Evolutionary conservation across 2,329 filamentous ascomycete species (phyloP), one percentile per base, ranked within the genome.

Genomic region (Ophiostoma populinum): DNA sequence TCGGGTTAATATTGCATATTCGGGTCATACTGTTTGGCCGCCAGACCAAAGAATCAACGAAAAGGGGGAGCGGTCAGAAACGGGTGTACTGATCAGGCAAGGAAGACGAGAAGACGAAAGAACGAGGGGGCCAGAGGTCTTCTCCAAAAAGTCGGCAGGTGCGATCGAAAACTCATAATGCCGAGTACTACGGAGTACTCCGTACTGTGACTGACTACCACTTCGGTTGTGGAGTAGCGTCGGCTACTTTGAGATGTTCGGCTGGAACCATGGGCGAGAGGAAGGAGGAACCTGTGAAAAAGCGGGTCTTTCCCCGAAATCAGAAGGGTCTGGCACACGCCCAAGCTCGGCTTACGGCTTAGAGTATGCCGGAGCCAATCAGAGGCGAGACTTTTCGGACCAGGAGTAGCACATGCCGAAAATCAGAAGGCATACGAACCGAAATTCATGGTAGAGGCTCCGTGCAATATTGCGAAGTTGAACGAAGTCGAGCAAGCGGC

Each of bases 1-100:
- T 38, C 37, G 37, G 36, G 37, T 19, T 32, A 38, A 38, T 38
- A 28, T 32, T 38, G 27, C 30, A 27, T 22, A 27, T 28, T 38
- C 37, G 32, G 37, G 24, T 32, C 20, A 32, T 29, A 27, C 22
- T 24, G 20, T 30, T 26, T 19, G n/a, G n/a, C n/a, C n/a, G n/a
- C n/a, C n/a, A n/a, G n/a, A n/a, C n/a, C n/a, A n/a, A n/a, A n/a
- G n/a, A n/a, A 17, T 26, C 25, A 24, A 16, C 25, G 30, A n/a
- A 28, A 26, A 33, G 16, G 10, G 24, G 20, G 31, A 30, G 31
- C 34, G 36, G 25, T 30, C 28, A 30, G 13, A 19, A 19, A 18
- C n/a, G n/a, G n/a, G n/a, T n/a, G n/a, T n/a, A n/a, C n/a, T n/a
- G n/a, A n/a, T n/a, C n/a, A n/a, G n/a, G n/a, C n/a, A n/a, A n/a